Percentiles rank a stretch among this genome's conserved stretches.
phyloP scores from a whole-genome alignment of 345 rosid species.

The Psidium guajava region DNA sequence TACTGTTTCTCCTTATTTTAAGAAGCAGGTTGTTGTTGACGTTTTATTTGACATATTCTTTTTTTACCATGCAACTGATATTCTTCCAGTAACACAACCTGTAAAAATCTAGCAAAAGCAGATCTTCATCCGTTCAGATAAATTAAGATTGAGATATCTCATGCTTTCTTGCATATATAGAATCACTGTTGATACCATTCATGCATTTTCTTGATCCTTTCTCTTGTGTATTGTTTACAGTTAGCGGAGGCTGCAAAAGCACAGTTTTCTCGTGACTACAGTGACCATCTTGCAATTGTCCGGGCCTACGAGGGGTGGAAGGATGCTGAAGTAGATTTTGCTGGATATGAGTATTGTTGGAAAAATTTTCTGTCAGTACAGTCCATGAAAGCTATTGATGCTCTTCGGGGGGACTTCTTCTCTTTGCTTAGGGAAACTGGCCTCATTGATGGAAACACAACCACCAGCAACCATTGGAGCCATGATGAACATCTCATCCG shows the following conservation, averaged over 20 bases:
- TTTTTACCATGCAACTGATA: not conserved
- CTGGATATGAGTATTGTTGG: conserved; percentile 87
- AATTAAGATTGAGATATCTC: not conserved
- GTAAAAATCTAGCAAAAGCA: not conserved
- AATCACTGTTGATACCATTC: not conserved
- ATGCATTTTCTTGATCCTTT: not conserved
- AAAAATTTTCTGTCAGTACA: conserved; percentile 74
- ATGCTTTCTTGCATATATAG: not conserved
- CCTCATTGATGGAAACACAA: conserved; percentile 45
- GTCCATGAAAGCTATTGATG: conserved; percentile 84
- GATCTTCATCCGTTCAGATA: not conserved
- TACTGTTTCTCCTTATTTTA: not conserved
- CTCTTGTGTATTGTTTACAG: conserved; percentile 23
- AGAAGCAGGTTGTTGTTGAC: not conserved
- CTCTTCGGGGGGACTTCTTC: conserved; percentile 75
- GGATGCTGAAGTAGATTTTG: conserved; percentile 59
- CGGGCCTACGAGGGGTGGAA: conserved; percentile 86
- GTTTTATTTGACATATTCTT: not conserved
- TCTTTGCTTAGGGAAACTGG: conserved; percentile 72
- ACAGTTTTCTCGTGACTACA: conserved; percentile 67
- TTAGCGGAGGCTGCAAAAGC: conserved; percentile 84
- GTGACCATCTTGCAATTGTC: conserved; percentile 88
- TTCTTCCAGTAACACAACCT: not conserved
- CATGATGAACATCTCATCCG: conserved; percentile 50
- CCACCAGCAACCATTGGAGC: conserved; percentile 40